These are phyloP conservation scores for Pseudozyma hubeiensis DNA, from an alignment of 1,284 basidiomycete species.

Conservation along the genomic window DNA sequence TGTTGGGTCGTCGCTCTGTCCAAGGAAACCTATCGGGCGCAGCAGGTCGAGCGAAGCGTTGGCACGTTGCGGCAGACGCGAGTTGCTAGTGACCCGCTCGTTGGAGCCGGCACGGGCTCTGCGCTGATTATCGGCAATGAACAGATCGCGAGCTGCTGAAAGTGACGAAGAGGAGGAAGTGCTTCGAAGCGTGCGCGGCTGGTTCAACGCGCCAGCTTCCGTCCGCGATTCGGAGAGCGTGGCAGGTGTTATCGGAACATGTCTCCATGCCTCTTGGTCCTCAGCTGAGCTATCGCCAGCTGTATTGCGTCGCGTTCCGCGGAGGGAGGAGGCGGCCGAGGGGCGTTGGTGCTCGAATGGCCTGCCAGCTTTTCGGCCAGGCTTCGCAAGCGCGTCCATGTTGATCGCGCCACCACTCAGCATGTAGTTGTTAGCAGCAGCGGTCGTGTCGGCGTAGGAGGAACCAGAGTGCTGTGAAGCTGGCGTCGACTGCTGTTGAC, in stretches of 20 bases:
- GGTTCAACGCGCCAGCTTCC: conserved; percentile 16
- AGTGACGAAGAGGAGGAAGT: conserved; percentile 41
- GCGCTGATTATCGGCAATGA: conserved; percentile 6
- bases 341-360: conserved; percentile 39
- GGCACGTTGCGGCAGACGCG: conserved; percentile 4
- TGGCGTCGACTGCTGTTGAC: conserved; percentile 2
- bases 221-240: conserved; percentile 13
- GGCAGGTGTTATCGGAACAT: conserved; percentile 1
- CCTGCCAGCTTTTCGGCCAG: conserved; percentile 27
- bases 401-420: conserved; percentile 28
- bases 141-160: conserved; percentile 17
- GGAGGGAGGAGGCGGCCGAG: conserved; percentile 6
- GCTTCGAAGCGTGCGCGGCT: conserved; percentile 28
- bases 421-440: conserved; percentile 8
- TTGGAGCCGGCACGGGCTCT: conserved; percentile 38
- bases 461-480: conserved; percentile 22
- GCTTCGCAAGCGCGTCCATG: conserved; percentile 30
- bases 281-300: conserved; percentile 26
- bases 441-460: conserved; percentile 21
- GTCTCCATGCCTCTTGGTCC: conserved; percentile 19
- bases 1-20: conserved; percentile 8
- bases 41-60: conserved; percentile 39
- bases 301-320: conserved; percentile 19
- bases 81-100: conserved; percentile 14
- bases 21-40: conserved; percentile 14